Evolutionary conservation across 2,329 filamentous ascomycete genomes (phyloP), one percentile per base, ranked within the genome.

Genomic region (Cladosporium sp.): DNA sequence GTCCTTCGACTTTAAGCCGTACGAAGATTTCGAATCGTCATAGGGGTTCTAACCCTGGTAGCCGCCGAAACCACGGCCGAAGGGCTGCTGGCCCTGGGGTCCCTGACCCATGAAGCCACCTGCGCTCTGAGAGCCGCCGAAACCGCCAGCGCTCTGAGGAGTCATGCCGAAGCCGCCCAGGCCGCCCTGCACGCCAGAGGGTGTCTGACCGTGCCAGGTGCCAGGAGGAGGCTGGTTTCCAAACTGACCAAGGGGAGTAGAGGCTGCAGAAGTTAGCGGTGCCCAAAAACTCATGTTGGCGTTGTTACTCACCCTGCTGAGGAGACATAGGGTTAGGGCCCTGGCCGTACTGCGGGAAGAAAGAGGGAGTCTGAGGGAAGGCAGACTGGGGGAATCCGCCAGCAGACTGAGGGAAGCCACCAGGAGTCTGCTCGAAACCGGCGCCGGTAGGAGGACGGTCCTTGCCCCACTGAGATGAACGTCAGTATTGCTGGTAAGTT

Each of bases 291-390:
- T 28, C 15, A 51, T 43, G 11, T 25, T 19, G 20, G 15, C 9
- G 25, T 17, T 19, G 2, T 47, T 9, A 47, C 43, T 47, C 28
- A 70, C 67, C 60, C 63, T 70, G 69, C 30, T 56, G 54, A 45
- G 82, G 81, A 72, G 82, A 87, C 82, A 88, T 86, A 25, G 82
- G 80, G 65, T 78, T 79, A 62, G 81, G 84, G 6, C 54, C 54
- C 83, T 90, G 90, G 72, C 89, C 88, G 73, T 97, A 97, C 77
- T 97, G 94, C 66, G 93, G 92, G 75, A 97, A 97, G 80, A 91
- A 97, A 37, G 83, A 81, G 45, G 82, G 79, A 60, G 90, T 89
- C 45, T 90, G 90, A 68, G 87, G 89, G 58, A 38, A 52, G 36
- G 34, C 37, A 30, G 55, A 58, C 15, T 49, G 39, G 14, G 87